These are phyloP conservation scores for Aspergillus ochraceus DNA, from an alignment of 2,329 filamentous ascomycete genomes.

Conservation along the genomic window DNA sequence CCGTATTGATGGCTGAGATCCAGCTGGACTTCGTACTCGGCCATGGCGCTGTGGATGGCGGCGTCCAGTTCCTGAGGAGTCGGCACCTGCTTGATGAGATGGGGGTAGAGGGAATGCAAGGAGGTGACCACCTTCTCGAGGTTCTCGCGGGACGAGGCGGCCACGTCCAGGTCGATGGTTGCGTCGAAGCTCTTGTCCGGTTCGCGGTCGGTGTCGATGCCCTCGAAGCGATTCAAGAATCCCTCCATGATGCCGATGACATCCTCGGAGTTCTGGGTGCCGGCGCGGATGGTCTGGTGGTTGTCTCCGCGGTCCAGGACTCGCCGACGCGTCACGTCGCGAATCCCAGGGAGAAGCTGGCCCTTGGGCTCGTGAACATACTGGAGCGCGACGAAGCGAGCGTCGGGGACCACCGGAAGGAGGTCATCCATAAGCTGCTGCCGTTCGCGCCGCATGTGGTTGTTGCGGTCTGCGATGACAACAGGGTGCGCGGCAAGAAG, in stretches of 20 bases:
- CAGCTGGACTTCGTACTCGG: slow-evolving; percentile 76
- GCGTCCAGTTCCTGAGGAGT: slow-evolving; percentile 71
- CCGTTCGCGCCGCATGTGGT: slow-evolving; percentile 83
- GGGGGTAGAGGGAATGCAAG: slow-evolving; percentile 75
- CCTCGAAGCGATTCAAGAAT: slow-evolving; percentile 84
- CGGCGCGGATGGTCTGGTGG: slow-evolving; percentile 93
- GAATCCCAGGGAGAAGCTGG: slow-evolving; percentile 67
- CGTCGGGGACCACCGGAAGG: slow-evolving; percentile 58
- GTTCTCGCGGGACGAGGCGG: slow-evolving; percentile 76
- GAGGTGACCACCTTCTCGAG: slow-evolving; percentile 74
- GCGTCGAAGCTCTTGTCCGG: slow-evolving; percentile 83
- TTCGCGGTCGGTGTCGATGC: slow-evolving; percentile 62
- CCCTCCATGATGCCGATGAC: slow-evolving; percentile 92
- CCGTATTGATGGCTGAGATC: slow-evolving; percentile 58
- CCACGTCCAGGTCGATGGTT: slow-evolving; percentile 80
- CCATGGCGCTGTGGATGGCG: slow-evolving; percentile 73
- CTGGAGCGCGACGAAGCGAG: slow-evolving; percentile 79
- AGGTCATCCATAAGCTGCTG: slow-evolving; percentile 84
- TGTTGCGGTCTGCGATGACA: slow-evolving; percentile 92
- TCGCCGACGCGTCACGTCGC: slow-evolving; percentile 71
- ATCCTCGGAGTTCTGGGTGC: slow-evolving; percentile 68
- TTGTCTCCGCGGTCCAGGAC: slow-evolving; percentile 89
- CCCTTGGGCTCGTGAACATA: slow-evolving; percentile 73
- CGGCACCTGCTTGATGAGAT: slow-evolving; percentile 67
- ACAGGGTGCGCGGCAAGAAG: slow-evolving; percentile 65